A percentile compares a stretch with the other conserved stretches of the same genome.
These are phyloP conservation scores for Bolboschoenoplectus hybrid DNA, from an alignment of 202 grass and related monocot species.

Conservation along the genomic window DNA sequence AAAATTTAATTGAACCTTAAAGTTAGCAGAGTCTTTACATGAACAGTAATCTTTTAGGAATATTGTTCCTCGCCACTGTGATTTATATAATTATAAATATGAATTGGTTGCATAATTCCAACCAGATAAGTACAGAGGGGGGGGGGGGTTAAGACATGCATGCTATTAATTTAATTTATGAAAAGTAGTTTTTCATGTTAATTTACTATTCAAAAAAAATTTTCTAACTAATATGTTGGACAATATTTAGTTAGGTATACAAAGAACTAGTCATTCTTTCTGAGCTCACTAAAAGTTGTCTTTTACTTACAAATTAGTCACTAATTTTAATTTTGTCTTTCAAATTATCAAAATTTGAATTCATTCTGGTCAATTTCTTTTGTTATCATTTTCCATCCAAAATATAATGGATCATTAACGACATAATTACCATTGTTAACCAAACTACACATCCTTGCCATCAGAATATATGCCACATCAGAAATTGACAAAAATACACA, in stretches of 20 bases:
- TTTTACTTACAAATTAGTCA: neutral
- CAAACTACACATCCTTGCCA: conserved; percentile 5
- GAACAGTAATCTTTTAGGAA: too few relatives aligned
- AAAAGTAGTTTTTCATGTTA: neutral
- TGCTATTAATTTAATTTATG: too few relatives aligned
- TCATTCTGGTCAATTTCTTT: neutral
- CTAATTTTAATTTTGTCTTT: neutral
- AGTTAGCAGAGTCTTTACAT: neutral
- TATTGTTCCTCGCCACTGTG: too few relatives aligned
- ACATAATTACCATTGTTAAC: neutral
- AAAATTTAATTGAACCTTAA: conserved; percentile 14
- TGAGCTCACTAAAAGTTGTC: neutral
- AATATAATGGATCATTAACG: neutral
- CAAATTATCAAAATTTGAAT: conserved; percentile 2
- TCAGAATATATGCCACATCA: neutral
- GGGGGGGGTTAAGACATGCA: neutral
- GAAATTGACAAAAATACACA: neutral
- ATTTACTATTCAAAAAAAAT: neutral
- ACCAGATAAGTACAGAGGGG: neutral
- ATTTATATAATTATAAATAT: neutral
- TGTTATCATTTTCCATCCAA: neutral
- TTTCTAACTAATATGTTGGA: neutral
- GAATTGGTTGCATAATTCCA: neutral
- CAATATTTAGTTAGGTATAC: neutral
- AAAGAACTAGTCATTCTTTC: neutral